Evolutionary conservation across 1,284 basidiomycete species (phyloP), one percentile per base, ranked within the genome.

Genomic region (Moniliophthora roreri): DNA sequence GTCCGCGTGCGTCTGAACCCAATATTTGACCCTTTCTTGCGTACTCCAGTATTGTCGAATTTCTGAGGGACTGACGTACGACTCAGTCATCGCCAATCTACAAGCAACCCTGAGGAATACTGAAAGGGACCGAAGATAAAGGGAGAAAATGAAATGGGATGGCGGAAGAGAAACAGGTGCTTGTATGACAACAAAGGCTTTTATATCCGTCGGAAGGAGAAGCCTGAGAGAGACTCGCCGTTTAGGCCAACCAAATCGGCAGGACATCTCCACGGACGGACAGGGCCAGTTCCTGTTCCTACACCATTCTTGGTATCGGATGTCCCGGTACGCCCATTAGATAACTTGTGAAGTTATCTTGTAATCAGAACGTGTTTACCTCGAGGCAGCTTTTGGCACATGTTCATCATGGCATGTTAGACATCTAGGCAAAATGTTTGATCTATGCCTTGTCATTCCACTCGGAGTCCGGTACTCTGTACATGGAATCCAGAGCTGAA

Each of bases 1-100:
- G 51, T 72, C 64, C 36, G 66, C 61, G 62, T 80, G 75, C 26
- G 68, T 65, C 50, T 69, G 66, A 16, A 89, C 78, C 86, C 86
- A 89, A 61, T 76, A 63, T 15, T 76, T 75, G 3, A 84, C 87
- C 46, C 86, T 78, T 32, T 82, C 76, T 50, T 76, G 79, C 56
- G 84, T 71, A 53, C 69, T 73, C 68, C 79, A 75, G 63, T 75
- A 85, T 62, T 82, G 77, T 47, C 75, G 76, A 49, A 81, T 69
- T 39, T 81, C 80, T 56, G 81, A 78, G 4, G 84, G 78, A 41
- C 80, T 81, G 38, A 77, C 73, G 0, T 79, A 78, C 68, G 84
- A 85, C 70, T 86, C 85, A 50, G 85, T 85, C 85, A 89, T 87
- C 57, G 58, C 18, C 5, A 41, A 42, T 40, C 37, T n/a, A 39